A percentile compares a stretch with the other conserved stretches of the same genome.
These are phyloP conservation scores for Schwanniomyces occidentalis DNA, from an alignment of 805 yeast genomes.

Conservation along the genomic window DNA sequence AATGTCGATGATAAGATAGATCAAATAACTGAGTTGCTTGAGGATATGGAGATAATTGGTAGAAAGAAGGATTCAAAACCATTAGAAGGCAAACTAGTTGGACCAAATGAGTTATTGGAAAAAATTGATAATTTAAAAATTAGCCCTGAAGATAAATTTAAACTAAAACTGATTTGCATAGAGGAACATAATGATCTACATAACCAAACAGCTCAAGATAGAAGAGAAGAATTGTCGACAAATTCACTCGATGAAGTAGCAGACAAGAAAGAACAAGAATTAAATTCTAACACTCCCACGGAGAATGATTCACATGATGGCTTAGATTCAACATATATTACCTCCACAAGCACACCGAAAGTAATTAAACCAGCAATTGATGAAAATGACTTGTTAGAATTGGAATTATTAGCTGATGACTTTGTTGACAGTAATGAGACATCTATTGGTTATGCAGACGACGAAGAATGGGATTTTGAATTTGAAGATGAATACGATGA, in stretches of 20 bases:
- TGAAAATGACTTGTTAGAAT: constrained; percentile 48
- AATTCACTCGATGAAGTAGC: neutral
- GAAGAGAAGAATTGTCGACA: neutral
- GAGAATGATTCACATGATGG: neutral
- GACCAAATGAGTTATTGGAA: constrained; percentile 20
- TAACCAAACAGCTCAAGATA: constrained; percentile 5
- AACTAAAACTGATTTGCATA: constrained; percentile 22
- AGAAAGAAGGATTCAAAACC: constrained; percentile 13
- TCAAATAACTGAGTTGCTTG: constrained; percentile 28
- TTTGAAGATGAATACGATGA: constrained; percentile 39
- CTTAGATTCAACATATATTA: neutral
- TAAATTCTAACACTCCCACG: no score
- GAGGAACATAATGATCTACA: constrained; percentile 20
- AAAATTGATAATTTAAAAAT: constrained; percentile 28
- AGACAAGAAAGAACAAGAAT: constrained; percentile 1
- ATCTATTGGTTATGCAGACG: constrained; percentile 23
- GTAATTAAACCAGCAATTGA: constrained; percentile 29
- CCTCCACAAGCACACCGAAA: constrained; percentile 10
- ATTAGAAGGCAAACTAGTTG: constrained; percentile 6
- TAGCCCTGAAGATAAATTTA: constrained; percentile 27
- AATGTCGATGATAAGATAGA: constrained; percentile 10
- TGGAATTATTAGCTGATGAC: constrained; percentile 56
- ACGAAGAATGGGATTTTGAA: constrained; percentile 39
- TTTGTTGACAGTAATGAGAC: constrained; percentile 31
- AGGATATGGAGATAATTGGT: constrained; percentile 40